Conservation (phyloP, 257 asterid genomes). For the Salvia miltiorrhiza region DNA sequence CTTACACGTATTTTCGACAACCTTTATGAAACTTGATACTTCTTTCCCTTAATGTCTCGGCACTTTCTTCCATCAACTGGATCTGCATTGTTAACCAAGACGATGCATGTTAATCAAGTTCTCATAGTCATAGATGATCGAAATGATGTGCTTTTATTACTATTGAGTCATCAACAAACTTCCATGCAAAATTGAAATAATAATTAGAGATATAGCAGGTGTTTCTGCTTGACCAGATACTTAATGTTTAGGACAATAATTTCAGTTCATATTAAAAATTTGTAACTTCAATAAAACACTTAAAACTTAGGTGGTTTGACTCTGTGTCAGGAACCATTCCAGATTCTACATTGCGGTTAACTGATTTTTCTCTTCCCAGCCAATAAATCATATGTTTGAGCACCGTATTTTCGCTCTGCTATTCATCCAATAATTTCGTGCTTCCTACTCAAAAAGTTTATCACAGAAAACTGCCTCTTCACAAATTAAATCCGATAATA, state of each 20-base stretch:
- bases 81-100: constrained; percentile 56
- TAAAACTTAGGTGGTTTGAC: neutral
- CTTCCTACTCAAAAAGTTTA: neutral
- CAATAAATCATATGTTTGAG: neutral
- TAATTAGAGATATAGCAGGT: neutral
- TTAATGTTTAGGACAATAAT: neutral
- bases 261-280: neutral
- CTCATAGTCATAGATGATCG: neutral
- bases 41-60: constrained; percentile 75
- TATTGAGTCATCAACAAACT: neutral
- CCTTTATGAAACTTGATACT: constrained; percentile 91
- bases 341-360: neutral
- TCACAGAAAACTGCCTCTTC: neutral
- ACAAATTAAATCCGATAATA: neutral
- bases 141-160: neutral
- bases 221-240: neutral
- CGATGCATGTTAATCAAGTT: constrained; percentile 23
- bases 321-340: neutral
- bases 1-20: constrained; percentile 91
- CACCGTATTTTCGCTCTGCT: neutral
- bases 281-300: neutral
- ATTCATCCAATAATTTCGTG: neutral
- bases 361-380: neutral
- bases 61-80: constrained; percentile 88
- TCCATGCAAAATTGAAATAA: neutral